These are phyloP conservation scores for Micromonas commoda DNA, from an alignment of 139 green algal genomes.

Conservation along the genomic window DNA sequence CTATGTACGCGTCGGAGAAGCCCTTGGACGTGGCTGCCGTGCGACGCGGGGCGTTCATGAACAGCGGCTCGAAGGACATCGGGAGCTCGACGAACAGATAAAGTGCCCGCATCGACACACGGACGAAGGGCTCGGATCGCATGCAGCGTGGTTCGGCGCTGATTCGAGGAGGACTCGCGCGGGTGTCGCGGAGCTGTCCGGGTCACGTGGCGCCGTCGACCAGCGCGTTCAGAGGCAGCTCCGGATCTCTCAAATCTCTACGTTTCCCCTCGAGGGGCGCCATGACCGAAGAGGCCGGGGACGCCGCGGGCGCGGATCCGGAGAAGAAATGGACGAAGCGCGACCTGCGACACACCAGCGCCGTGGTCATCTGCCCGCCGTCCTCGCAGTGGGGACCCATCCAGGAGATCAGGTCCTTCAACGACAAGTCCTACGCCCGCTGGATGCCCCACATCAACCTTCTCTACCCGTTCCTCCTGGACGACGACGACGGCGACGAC, in stretches of 20 bases:
- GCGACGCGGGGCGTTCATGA: slow-evolving; percentile 17
- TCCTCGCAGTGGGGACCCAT: slow-evolving; percentile 35
- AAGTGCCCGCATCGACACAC: no score
- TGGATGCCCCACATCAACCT: slow-evolving; percentile 75
- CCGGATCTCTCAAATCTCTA: no score
- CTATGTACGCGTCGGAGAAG: background rate
- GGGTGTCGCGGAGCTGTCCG: no score
- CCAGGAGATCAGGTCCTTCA: slow-evolving; percentile 48
- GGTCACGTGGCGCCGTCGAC: no score
- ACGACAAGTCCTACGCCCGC: slow-evolving; percentile 52
- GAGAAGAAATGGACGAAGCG: background rate
- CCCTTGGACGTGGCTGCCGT: background rate
- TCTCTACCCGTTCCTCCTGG: slow-evolving; percentile 62
- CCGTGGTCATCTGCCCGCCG: slow-evolving; percentile 51
- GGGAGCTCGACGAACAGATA: background rate
- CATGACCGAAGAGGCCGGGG: no score
- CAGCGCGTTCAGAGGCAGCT: no score
- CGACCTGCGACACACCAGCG: slow-evolving; percentile 46
- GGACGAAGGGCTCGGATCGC: no score
- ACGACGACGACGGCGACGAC: slow-evolving; percentile 33
- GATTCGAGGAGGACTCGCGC: no score
- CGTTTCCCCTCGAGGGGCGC: no score
- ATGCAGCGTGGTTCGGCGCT: no score
- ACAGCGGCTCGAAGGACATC: slow-evolving; percentile 5
- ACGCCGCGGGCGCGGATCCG: no score